Evolutionary conservation across 2,329 filamentous ascomycete genomes (phyloP).

Genomic region (Fusarium sp.): DNA sequence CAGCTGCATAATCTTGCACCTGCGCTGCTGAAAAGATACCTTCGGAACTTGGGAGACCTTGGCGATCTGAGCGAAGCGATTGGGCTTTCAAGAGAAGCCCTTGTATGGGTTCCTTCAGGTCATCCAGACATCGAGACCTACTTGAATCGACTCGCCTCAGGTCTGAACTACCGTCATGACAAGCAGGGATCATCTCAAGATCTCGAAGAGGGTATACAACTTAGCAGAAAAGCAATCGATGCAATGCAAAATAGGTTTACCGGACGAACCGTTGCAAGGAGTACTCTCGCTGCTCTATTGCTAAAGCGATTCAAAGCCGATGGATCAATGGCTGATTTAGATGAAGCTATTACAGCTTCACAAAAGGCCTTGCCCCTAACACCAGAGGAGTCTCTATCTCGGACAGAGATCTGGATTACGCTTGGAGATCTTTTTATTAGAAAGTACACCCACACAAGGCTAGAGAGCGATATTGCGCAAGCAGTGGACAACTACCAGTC

Average conservation of each 20-base stretch:
- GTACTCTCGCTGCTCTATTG: neutral
- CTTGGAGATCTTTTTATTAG: fast-evolving
- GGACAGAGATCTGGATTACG: neutral
- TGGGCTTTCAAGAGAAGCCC: neutral
- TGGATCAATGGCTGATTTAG: fast-evolving
- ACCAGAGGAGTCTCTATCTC: neutral
- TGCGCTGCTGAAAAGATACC: fast-evolving
- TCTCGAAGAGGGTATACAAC: constrained; percentile 1
- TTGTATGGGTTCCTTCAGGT: neutral
- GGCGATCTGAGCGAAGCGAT: neutral
- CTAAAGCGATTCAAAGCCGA: neutral
- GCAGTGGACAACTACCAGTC: neutral
- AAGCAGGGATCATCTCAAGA: neutral
- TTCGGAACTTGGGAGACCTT: neutral
- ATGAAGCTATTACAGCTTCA: neutral
- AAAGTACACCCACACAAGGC: too few relatives aligned
- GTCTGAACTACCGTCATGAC: neutral
- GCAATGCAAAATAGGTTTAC: fast-evolving
- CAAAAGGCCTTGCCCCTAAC: neutral
- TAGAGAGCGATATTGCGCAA: fast-evolving
- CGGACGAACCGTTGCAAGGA: neutral
- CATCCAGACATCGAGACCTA: neutral
- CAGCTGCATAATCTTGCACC: neutral
- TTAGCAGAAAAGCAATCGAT: neutral
- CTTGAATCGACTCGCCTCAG: neutral